Conservation (phyloP, 139 green algal genomes). For the Coelastrella sp. region DNA sequence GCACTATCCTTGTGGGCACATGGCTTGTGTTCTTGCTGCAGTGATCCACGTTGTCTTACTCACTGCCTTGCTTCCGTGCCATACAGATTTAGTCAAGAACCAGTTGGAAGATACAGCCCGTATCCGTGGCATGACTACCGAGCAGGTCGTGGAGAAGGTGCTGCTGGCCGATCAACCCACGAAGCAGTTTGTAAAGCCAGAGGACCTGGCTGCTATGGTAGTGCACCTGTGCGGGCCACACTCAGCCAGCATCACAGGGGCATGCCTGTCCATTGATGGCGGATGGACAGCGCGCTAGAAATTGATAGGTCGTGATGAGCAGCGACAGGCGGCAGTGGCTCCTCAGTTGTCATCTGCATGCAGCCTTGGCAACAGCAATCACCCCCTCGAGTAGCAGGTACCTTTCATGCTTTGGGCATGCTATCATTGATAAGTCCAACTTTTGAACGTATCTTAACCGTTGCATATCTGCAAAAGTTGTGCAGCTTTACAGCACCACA, state of each 20-base stretch:
- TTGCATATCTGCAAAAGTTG: no score
- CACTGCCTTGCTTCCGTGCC: no score
- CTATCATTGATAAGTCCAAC: no score
- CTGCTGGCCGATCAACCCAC: conserved; percentile 91
- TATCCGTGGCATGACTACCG: conserved; percentile 73
- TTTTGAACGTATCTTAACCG: no score
- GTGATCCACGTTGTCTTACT: not conserved
- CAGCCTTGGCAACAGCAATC: no score
- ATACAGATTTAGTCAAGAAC: conserved; percentile 58
- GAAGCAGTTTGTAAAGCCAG: conserved; percentile 84
- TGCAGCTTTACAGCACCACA: no score
- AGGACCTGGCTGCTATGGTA: conserved; percentile 70
- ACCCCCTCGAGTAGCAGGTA: no score
- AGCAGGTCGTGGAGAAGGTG: conserved; percentile 83
- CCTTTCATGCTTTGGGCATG: no score
- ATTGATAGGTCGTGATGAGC: no score
- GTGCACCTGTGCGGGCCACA: conserved; percentile 86
- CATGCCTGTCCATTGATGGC: conserved; percentile 87
- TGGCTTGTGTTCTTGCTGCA: not conserved
- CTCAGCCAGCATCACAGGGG: conserved; percentile 79
- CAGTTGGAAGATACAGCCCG: conserved; percentile 70
- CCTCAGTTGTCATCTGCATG: no score
- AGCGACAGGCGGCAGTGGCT: no score
- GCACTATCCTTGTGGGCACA: not conserved
- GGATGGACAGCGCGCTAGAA: conserved; percentile 59